Evolutionary conservation across 2,329 filamentous ascomycete genomes (phyloP), one percentile per base, ranked within the genome.

Genomic region (Hymenoscyphus linearis): DNA sequence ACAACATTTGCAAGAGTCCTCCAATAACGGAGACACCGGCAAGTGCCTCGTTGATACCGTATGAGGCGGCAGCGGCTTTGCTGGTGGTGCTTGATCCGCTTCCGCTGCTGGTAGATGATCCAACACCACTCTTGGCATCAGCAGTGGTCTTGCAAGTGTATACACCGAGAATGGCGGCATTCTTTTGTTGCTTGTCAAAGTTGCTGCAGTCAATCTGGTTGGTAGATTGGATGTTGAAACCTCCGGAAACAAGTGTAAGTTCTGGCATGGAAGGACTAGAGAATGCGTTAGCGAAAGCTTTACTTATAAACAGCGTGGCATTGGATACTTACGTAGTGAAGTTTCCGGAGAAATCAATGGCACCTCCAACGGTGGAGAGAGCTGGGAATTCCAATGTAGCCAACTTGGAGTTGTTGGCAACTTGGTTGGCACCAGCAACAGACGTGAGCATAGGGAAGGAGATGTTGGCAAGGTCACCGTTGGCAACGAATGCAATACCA

Each of bases 341-440:
- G 79, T 86, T 89, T 71, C 95, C 95, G 70, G 87, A 86, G 75
- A 96, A 85, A 75, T 91, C 88, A 72, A 98, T 81, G 70, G 91
- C 91, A 78, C 93, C 93, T 66, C 81, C 83, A 62, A 97, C 85
- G 60, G 79, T 83, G 72, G 83, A 73, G 31, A 99, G 83, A 66
- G 80, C 74, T 64, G 83, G 81, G 77, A 98, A 89, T 36, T 85
- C 85, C 66, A 97, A 80, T 63, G 78, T 74, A 60, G 76, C 69
- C 36, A 97, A 83, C 60, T 80, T 79, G 64, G 91, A 90, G 87
- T 98, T 97, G 85, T 96, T 96, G 77, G 90, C 88, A 72, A 99
- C 85, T 69, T 89, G 86, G 74, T 96, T 84, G 74, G 89, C 91
- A 78, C 91, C 93, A 68, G 83, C 85, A 71, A 96, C 83, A 59